Conservation (phyloP, 164 flowering plant genomes). For the Vitis labrusca region DNA sequence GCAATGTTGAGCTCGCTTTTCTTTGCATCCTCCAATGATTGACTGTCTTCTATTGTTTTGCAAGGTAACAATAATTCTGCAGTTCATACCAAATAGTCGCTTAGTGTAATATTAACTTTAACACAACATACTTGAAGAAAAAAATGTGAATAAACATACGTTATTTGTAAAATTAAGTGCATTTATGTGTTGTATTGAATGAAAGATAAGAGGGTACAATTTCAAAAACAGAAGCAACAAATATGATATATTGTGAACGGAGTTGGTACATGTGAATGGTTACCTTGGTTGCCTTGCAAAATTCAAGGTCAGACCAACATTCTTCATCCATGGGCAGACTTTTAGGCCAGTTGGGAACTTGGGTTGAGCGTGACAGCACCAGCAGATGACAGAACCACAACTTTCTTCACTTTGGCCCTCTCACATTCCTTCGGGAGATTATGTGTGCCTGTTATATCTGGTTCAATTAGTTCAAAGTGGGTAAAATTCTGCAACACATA, state of each 20-base stretch:
- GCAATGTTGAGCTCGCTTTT: conserved; percentile 10
- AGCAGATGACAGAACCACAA: conserved; percentile 23
- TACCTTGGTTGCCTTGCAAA: conserved; percentile 15
- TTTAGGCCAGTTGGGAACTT: conserved; percentile 12
- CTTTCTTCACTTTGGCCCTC: conserved; percentile 16
- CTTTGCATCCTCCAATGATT: conserved; percentile 13
- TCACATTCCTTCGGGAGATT: conserved; percentile 23
- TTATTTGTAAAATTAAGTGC: no score
- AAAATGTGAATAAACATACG: no score
- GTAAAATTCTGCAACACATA: conserved; percentile 4
- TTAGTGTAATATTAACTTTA: no score
- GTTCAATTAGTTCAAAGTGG: conserved; percentile 17
- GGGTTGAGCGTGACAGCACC: conserved; percentile 23
- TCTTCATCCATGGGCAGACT: conserved; percentile 21
- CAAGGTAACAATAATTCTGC: no score
- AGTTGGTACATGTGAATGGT: no score
- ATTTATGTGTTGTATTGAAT: no score
- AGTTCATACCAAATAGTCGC: no score
- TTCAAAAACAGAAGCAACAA: no score
- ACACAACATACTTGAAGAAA: no score
- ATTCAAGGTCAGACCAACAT: conserved; percentile 28
- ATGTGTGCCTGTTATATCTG: conserved; percentile 24
- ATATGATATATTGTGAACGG: no score
- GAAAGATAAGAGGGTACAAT: no score
- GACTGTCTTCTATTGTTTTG: conserved; percentile 19